phyloP scores from a whole-genome alignment of 2,329 filamentous ascomycete species.

The Phaeophleospora eucalypticola region DNA sequence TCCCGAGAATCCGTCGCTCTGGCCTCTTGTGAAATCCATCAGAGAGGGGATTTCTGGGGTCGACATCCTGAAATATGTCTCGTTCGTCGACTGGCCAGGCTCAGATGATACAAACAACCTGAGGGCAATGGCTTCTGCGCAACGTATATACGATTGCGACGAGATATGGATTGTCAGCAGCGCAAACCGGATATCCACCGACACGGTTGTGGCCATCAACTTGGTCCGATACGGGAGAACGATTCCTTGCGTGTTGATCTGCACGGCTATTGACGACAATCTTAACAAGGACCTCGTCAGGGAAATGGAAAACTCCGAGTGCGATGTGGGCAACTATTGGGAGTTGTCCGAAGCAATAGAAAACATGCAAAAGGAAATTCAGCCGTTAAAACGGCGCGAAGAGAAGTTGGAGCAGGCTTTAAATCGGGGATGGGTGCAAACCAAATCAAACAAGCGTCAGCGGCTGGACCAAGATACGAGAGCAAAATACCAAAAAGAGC shows the following conservation, averaged over 20 bases:
- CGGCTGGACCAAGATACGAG: not conserved
- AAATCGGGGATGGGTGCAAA: not conserved
- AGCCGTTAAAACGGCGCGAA: not conserved
- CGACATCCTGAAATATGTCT: slow-evolving; percentile 6
- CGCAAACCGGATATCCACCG: not conserved
- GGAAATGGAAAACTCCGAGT: not conserved
- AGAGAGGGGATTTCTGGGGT: slow-evolving; percentile 3
- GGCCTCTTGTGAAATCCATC: slow-evolving; percentile 10
- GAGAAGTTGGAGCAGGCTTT: not conserved
- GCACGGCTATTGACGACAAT: not conserved
- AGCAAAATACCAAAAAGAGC: not conserved
- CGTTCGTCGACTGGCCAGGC: slow-evolving; percentile 15
- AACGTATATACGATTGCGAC: slow-evolving; percentile 12
- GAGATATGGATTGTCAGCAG: slow-evolving; percentile 14
- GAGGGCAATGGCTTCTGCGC: slow-evolving; percentile 6
- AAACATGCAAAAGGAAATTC: not conserved
- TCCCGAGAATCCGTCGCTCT: slow-evolving; percentile 1
- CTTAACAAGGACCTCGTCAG: not conserved
- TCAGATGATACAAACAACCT: slow-evolving; percentile 11
- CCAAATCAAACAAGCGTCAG: not conserved
- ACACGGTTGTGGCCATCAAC: not conserved
- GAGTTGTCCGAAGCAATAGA: not conserved
- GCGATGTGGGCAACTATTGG: not conserved
- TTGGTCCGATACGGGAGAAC: not conserved
- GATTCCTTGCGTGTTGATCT: not conserved